Evolutionary conservation across 257 asterid species (phyloP).

Genomic region (Solanum boliviense): DNA sequence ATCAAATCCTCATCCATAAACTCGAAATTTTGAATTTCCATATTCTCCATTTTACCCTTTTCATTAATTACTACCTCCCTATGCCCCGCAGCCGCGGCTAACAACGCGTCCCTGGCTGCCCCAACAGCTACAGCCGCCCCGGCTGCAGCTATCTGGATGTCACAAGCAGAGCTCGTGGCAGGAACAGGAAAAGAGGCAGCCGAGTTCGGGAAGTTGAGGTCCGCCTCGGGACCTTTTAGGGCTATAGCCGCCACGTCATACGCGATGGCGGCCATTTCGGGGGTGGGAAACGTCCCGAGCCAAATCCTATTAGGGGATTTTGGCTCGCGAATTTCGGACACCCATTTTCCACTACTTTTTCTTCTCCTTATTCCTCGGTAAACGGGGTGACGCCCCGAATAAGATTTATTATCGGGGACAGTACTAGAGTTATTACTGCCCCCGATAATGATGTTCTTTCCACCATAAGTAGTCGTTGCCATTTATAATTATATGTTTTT

Average conservation of each 20-base stretch:
- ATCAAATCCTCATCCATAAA: constrained; percentile 70
- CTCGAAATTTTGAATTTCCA: constrained; percentile 1
- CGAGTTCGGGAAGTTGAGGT: constrained; percentile 26
- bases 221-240: neutral
- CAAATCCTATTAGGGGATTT: neutral
- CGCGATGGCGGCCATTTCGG: neutral
- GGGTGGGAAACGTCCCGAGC: constrained; percentile 1
- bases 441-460: neutral
- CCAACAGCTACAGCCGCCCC: constrained; percentile 52
- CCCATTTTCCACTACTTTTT: constrained; percentile 2
- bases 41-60: neutral
- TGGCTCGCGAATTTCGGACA: neutral
- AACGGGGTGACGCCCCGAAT: constrained; percentile 23
- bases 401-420: neutral
- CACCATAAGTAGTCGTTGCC: constrained; percentile 11
- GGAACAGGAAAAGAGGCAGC: constrained; percentile 36
- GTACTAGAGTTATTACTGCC: neutral
- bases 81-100: neutral
- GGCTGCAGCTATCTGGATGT: constrained; percentile 66
- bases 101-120: constrained; percentile 42
- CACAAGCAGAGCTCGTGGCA: constrained; percentile 36
- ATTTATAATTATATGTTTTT: neutral
- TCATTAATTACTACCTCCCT: neutral
- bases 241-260: neutral
- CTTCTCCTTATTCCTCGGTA: constrained; percentile 58